Evolutionary conservation across 2,329 filamentous ascomycete species (phyloP).

Genomic region (Knoxdaviesia capensis): DNA sequence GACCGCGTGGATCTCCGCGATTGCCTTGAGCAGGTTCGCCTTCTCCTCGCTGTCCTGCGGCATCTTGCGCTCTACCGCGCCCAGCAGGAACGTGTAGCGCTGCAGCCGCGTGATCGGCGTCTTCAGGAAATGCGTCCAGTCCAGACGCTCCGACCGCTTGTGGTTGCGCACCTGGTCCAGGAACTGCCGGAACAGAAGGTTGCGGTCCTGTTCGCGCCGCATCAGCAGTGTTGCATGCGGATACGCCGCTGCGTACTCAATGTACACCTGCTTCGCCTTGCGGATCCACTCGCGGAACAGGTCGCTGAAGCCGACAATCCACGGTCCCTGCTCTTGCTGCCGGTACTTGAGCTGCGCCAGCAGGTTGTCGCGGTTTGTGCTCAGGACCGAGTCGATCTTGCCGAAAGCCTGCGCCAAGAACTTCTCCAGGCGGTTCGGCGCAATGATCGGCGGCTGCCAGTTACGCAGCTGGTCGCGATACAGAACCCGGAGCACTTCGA

Average conservation of each 20-base stretch:
- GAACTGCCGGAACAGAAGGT: constrained; percentile 72
- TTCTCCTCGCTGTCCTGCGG: constrained; percentile 75
- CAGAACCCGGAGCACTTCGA: constrained; percentile 67
- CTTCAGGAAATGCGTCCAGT: constrained; percentile 90
- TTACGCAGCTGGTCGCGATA: constrained; percentile 64
- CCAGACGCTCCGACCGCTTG: constrained; percentile 60
- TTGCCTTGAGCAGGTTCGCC: constrained; percentile 59
- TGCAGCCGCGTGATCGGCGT: constrained; percentile 83
- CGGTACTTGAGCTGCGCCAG: constrained; percentile 89
- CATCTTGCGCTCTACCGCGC: constrained; percentile 71
- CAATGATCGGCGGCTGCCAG: constrained; percentile 62
- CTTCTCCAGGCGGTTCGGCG: constrained; percentile 53
- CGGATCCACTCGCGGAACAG: constrained; percentile 97
- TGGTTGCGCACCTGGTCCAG: constrained; percentile 62
- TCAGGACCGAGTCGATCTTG: constrained; percentile 70
- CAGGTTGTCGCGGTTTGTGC: constrained; percentile 82
- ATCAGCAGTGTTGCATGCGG: constrained; percentile 69
- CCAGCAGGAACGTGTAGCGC: constrained; percentile 67
- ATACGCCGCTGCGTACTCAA: constrained; percentile 79
- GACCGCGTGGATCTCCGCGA: constrained; percentile 79
- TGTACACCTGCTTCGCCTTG: constrained; percentile 73
- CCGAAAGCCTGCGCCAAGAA: constrained; percentile 81
- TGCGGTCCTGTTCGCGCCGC: constrained; percentile 65
- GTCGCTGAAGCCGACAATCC: constrained; percentile 84
- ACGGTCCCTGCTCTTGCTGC: constrained; percentile 90